Evolutionary conservation across 176 grass and related monocot species (phyloP).

Genomic region (Miscanthus lutarioriparius): DNA sequence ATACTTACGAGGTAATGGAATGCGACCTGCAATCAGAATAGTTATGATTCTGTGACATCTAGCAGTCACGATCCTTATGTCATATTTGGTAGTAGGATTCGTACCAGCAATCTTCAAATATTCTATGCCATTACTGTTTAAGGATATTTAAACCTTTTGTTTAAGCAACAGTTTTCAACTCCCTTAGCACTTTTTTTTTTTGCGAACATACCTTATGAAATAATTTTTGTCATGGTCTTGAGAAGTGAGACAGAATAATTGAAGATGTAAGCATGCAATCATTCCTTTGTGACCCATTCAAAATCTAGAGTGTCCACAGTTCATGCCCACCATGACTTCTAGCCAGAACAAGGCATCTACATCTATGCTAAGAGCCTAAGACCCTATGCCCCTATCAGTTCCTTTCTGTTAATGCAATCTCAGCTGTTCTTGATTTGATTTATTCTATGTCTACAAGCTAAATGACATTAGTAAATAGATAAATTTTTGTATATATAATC

Average conservation of each 20-base stretch:
- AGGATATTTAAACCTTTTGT: constrained; percentile 23
- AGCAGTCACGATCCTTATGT: constrained; percentile 2
- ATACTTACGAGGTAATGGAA: constrained; percentile 7
- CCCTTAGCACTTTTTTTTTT: background rate
- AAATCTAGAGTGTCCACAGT: constrained; percentile 30
- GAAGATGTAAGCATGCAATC: constrained; percentile 23
- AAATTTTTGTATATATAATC: background rate
- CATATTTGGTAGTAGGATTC: constrained; percentile 22
- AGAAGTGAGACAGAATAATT: constrained; percentile 11
- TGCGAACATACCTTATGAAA: background rate
- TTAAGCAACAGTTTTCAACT: constrained; percentile 23
- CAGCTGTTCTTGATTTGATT: background rate
- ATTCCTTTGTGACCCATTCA: constrained; percentile 37
- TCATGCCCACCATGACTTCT: constrained; percentile 29
- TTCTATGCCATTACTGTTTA: background rate
- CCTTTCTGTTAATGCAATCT: constrained; percentile 24
- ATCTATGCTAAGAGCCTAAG: constrained; percentile 13
- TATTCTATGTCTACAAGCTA: background rate
- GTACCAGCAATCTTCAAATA: constrained; percentile 24
- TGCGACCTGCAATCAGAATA: constrained; percentile 3
- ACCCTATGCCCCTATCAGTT: background rate
- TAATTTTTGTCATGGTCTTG: background rate
- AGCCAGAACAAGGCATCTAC: constrained; percentile 9
- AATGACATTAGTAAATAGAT: background rate
- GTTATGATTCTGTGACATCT: constrained; percentile 17